Percentiles rank a stretch among this genome's conserved stretches.
These are phyloP conservation scores for Apiotrichum montevideense DNA, from an alignment of 1,284 basidiomycete species.

Conservation along the genomic window DNA sequence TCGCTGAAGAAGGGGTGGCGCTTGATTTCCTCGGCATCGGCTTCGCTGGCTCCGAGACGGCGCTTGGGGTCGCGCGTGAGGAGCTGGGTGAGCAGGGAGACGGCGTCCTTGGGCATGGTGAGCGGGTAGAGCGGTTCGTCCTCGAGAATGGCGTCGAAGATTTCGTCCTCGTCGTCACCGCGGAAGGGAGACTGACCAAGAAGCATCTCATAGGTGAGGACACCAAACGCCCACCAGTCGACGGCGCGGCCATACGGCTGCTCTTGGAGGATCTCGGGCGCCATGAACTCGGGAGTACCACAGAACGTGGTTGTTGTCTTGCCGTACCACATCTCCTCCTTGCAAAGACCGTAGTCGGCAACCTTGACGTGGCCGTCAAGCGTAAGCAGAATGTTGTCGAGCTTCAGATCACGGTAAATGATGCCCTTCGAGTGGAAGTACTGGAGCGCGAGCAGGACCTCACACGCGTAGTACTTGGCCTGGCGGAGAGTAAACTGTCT, in stretches of 20 bases:
- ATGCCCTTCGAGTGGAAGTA: conserved; percentile 99
- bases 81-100: conserved; percentile 77
- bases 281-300: conserved; percentile 99
- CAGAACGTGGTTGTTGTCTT: conserved; percentile 99
- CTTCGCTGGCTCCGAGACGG: conserved; percentile 87
- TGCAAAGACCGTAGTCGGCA: conserved; percentile 97
- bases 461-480: conserved; percentile 98
- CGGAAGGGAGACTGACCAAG: conserved; percentile 98
- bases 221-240: conserved; percentile 99
- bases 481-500: conserved; percentile 72
- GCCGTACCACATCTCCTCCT: conserved; percentile 98
- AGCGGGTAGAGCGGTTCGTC: conserved; percentile 98
- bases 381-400: conserved; percentile 96
- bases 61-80: conserved; percentile 87
- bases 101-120: conserved; percentile 98
- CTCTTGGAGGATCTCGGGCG: conserved; percentile 97
- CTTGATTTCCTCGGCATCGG: conserved; percentile 96
- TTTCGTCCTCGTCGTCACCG: conserved; percentile 99
- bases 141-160: conserved; percentile 97
- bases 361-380: conserved; percentile 98
- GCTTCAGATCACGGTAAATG: conserved; percentile 88
- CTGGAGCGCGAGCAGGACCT: conserved; percentile 91
- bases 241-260: conserved; percentile 97
- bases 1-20: conserved; percentile 97
- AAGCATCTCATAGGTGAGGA: conserved; percentile 98